Evolutionary conservation across 495 filamentous ascomycete genomes (phyloP), one percentile per base, ranked within the genome.

Genomic region (Xylaria longipes): DNA sequence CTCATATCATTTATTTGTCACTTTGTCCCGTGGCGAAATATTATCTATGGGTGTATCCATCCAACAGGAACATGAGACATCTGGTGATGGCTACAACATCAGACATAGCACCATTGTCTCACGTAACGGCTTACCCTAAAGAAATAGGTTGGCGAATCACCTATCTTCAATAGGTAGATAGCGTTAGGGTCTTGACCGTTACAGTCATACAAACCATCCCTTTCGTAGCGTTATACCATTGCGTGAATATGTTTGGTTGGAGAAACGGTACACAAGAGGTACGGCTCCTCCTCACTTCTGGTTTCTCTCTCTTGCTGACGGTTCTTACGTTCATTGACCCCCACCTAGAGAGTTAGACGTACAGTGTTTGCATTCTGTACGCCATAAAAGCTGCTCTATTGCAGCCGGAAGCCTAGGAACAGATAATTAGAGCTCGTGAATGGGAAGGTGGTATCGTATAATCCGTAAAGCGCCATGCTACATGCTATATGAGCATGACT

Each of bases 121-220:
- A 33, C 62, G 15, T 20, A 31, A 31, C 29, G 27, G 41, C 41
- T 31, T n/a, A 22, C 17, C n/a, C 33, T n/a, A 33, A n/a, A 0
- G 8, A 33, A 48, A 48, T 31, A 20, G 12, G 41, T 31, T 48
- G 27, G 15, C 22, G 27, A 65, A 33, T 48, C 15, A 65, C 12
- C 2, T 31, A 43, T 45, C 39, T 45, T 43, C 15, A 64, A 11
- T 43, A 9, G 35, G 3, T 22, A 25, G n/a, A 22, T 41, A 63
- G 15, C 5, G n/a, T 43, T 43, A 12, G 22, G 15, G 11, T 37
- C 27, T 8, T n/a, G 56, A 27, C 35, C 2, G 58, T 15, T 17
- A 63, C n/a, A 37, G 57, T 60, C 29, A 22, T 60, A 60, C 60
- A 63, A 43, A 63, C 37, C 5, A 14, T 39, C 57, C 37, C 1